These are phyloP conservation scores for Nothopassalora personata DNA, from an alignment of 2,329 filamentous ascomycete species.

Conservation along the genomic window DNA sequence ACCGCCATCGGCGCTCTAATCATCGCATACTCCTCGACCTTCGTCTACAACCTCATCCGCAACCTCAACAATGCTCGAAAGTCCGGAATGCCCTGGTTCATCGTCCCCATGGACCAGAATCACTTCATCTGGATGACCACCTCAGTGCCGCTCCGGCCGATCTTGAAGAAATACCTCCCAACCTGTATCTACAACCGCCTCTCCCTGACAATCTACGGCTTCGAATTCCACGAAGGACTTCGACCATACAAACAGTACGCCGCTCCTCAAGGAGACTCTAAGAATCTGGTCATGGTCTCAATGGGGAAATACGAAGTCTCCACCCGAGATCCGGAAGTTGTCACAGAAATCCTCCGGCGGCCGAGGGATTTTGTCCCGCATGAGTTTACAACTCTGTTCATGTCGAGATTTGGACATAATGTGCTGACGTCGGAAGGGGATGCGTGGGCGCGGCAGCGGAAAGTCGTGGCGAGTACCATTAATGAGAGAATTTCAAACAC, in stretches of 20 bases:
- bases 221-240: conserved; percentile 24
- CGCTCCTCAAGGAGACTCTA: conserved; percentile 13
- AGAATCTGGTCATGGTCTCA: conserved; percentile 22
- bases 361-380: conserved; percentile 23
- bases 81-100: conserved; percentile 22
- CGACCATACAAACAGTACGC: conserved; percentile 15
- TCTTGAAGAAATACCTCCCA: conserved; percentile 20
- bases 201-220: conserved; percentile 23
- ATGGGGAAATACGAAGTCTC: conserved; percentile 22
- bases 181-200: conserved; percentile 19
- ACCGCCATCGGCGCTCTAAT: conserved; percentile 14
- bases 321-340: conserved; percentile 24
- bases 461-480: conserved; percentile 29
- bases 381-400: conserved; percentile 18
- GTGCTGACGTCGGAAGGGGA: conserved; percentile 25
- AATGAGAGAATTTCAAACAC: conserved; percentile 32
- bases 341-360: conserved; percentile 19
- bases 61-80: conserved; percentile 23
- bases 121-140: conserved; percentile 25
- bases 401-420: conserved; percentile 25
- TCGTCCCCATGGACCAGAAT: conserved; percentile 27
- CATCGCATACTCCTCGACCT: conserved; percentile 15
- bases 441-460: conserved; percentile 30
- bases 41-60: conserved; percentile 21
- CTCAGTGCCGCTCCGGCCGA: conserved; percentile 19